These are phyloP conservation scores for Suhomyces sp. DNA, from an alignment of 805 yeast genomes.

Conservation along the genomic window DNA sequence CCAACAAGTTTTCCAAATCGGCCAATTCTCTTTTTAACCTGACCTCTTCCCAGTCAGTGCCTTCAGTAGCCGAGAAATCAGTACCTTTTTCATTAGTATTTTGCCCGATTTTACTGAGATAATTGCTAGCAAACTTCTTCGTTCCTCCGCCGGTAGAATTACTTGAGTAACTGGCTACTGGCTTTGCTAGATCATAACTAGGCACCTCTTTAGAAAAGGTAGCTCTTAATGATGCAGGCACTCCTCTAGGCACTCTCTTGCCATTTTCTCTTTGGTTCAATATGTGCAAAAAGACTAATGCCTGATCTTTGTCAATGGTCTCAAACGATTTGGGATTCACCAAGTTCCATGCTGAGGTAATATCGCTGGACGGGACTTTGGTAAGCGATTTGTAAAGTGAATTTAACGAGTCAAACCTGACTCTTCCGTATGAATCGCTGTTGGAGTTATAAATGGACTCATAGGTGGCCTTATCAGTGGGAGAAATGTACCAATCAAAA, in stretches of 20 bases:
- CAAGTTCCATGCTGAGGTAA: conserved; percentile 89
- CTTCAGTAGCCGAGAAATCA: conserved; percentile 67
- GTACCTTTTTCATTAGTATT: conserved; percentile 53
- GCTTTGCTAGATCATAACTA: conserved; percentile 53
- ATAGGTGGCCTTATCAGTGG: conserved; percentile 75
- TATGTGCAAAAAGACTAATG: conserved; percentile 83
- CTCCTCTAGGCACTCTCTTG: conserved; percentile 83
- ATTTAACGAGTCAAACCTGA: conserved; percentile 67
- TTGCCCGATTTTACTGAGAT: conserved; percentile 55
- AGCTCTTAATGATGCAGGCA: conserved; percentile 90
- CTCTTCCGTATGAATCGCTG: conserved; percentile 75
- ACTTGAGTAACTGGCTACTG: conserved; percentile 5
- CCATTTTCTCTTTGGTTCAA: conserved; percentile 86
- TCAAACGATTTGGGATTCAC: conserved; percentile 87
- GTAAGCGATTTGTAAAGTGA: conserved; percentile 66
- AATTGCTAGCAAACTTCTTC: conserved; percentile 51
- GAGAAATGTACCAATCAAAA: conserved; percentile 96
- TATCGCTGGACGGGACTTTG: conserved; percentile 78
- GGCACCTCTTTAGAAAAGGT: conserved; percentile 86
- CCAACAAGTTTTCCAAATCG: conserved; percentile 66
- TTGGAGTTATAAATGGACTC: conserved; percentile 73
- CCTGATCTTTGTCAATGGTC: conserved; percentile 91
- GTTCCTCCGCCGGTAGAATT: conserved; percentile 11
- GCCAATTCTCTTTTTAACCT: conserved; percentile 74
- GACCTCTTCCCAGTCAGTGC: conserved; percentile 93